Evolutionary conservation across 345 rosid genomes (phyloP).

Genomic region (Kernera saxatilis): DNA sequence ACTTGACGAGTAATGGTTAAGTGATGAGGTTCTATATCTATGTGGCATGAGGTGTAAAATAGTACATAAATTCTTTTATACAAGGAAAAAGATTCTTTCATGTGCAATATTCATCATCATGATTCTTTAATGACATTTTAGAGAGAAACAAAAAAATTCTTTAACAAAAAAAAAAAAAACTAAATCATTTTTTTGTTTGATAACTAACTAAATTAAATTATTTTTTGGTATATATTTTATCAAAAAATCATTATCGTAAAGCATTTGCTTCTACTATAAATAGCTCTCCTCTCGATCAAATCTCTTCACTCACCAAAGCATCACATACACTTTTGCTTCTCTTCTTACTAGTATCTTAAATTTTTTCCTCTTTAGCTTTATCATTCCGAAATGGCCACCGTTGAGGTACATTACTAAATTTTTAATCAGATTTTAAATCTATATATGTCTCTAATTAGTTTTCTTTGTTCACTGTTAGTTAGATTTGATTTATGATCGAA

Average conservation of each 20-base stretch:
- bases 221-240: background rate
- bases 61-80: constrained; percentile 6
- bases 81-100: constrained; percentile 19
- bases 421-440: background rate
- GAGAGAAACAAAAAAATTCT: background rate
- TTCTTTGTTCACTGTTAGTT: background rate
- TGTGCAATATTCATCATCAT: constrained; percentile 24
- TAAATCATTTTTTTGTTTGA: too few relatives aligned
- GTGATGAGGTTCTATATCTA: constrained; percentile 22
- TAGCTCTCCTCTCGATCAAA: constrained; percentile 5
- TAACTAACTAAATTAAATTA: too few relatives aligned
- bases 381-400: constrained; percentile 25
- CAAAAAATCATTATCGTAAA: background rate
- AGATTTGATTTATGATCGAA: background rate
- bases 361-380: background rate
- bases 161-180: background rate
- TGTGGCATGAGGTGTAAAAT: constrained; percentile 27
- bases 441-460: background rate
- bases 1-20: background rate
- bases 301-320: constrained; percentile 25
- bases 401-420: constrained; percentile 11
- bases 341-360: background rate
- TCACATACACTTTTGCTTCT: background rate
- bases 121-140: background rate
- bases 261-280: constrained; percentile 19